A percentile compares a stretch with the other conserved stretches of the same genome.
phyloP scores from a whole-genome alignment of 2,329 filamentous ascomycete species.

The Phyllosticta paracitricarpa region DNA sequence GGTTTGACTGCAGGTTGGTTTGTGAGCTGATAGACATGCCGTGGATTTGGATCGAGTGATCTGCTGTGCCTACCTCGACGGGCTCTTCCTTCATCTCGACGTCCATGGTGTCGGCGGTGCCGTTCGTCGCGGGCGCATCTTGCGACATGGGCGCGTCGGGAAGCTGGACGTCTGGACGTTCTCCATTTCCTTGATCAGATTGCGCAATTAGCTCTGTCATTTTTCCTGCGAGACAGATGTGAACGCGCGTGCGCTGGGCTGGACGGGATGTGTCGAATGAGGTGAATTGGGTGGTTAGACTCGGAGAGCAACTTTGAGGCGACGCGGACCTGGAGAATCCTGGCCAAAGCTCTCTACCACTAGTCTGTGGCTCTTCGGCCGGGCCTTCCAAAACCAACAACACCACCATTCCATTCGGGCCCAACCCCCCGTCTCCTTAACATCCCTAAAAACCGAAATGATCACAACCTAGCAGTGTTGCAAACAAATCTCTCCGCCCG shows the following conservation, averaged over 20 bases:
- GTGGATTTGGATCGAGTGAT: not conserved
- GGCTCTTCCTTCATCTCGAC: constrained; percentile 28
- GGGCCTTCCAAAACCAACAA: too few species aligned
- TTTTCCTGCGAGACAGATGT: not conserved
- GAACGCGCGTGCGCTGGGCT: not conserved
- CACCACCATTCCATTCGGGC: too few species aligned
- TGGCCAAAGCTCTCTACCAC: constrained; percentile 1
- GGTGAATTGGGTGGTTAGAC: too few species aligned
- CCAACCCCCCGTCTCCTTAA: too few species aligned
- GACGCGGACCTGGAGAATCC: constrained; percentile 2
- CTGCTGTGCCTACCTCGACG: constrained; percentile 15
- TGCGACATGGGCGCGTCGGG: constrained; percentile 7
- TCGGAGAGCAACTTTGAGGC: not conserved
- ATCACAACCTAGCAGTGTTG: too few species aligned
- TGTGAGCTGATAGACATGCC: constrained; percentile 10
- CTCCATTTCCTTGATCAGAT: not conserved
- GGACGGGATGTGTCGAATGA: not conserved
- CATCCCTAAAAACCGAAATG: too few species aligned
- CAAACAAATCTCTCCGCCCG: too few species aligned
- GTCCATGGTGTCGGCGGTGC: constrained; percentile 15
- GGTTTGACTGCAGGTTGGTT: constrained; percentile 10
- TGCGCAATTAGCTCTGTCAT: not conserved
- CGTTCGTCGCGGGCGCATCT: constrained; percentile 15
- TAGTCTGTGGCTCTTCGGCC: too few species aligned
- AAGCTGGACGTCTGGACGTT: not conserved